phyloP scores from a whole-genome alignment of 805 yeast species.

The Schwanniomyces occidentalis region DNA sequence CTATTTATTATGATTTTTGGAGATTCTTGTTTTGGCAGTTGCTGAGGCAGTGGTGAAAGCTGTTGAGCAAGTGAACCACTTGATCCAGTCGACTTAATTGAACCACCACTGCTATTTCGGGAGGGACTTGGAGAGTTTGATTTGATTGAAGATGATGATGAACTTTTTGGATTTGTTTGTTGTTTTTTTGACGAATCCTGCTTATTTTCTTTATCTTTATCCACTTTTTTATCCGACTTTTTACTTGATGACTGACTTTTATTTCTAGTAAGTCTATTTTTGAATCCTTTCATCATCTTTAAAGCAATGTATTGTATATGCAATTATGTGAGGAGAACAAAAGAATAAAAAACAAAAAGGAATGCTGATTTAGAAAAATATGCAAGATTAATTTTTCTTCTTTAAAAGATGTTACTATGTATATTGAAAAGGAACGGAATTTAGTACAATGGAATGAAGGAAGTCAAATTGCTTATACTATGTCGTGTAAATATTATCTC shows the following conservation, averaged over 20 bases:
- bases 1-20: conserved; percentile 22
- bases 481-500: no score
- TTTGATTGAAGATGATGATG: conserved; percentile 22
- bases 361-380: no score
- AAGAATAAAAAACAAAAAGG: no score
- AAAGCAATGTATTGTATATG: not conserved
- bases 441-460: no score
- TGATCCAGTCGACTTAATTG: conserved; percentile 20
- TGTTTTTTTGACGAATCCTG: conserved; percentile 16
- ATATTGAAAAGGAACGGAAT: no score
- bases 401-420: no score
- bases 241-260: conserved; percentile 36
- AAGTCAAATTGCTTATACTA: no score
- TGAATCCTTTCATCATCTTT: conserved; percentile 49
- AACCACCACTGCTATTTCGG: conserved; percentile 26
- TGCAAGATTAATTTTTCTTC: no score
- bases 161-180: conserved; percentile 8
- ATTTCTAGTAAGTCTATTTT: conserved; percentile 45
- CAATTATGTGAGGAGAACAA: conserved; percentile 3
- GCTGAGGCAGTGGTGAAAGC: conserved; percentile 12
- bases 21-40: conserved; percentile 20
- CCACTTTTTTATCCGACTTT: conserved; percentile 34
- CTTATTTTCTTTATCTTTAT: conserved; percentile 29
- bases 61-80: conserved; percentile 4
- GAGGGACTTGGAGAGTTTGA: conserved; percentile 37